Percentiles rank a stretch among this genome's conserved stretches.
phyloP scores from a whole-genome alignment of 2,329 filamentous ascomycete genomes.

The Cladosporium sp. region DNA sequence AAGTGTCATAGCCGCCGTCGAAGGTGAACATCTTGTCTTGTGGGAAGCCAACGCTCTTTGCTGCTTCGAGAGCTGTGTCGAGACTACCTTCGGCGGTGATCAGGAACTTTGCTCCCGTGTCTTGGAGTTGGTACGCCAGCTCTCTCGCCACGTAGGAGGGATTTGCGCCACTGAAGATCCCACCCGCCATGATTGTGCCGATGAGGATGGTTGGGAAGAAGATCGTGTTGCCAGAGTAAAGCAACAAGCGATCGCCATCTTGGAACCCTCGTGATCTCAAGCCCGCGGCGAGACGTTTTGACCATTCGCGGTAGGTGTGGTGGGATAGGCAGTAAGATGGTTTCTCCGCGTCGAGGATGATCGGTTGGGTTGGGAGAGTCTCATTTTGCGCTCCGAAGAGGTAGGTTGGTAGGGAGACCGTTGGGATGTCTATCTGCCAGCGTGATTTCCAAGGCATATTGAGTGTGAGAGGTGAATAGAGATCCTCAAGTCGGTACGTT shows the following conservation, averaged over 20 bases:
- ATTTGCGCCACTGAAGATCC: slow-evolving; percentile 73
- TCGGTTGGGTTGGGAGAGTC: slow-evolving; percentile 33
- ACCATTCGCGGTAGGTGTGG: slow-evolving; percentile 62
- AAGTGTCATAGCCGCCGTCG: slow-evolving; percentile 49
- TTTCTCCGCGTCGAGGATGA: slow-evolving; percentile 61
- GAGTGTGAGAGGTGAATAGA: slow-evolving; percentile 2
- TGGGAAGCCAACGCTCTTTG: slow-evolving; percentile 53
- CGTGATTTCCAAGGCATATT: slow-evolving; percentile 53
- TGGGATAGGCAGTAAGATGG: slow-evolving; percentile 66
- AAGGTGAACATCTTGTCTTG: slow-evolving; percentile 60
- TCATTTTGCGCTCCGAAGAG: slow-evolving; percentile 50
- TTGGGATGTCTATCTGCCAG: slow-evolving; percentile 45
- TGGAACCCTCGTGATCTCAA: slow-evolving; percentile 59
- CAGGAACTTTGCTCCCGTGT: slow-evolving; percentile 65
- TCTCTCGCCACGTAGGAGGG: slow-evolving; percentile 66
- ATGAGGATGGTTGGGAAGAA: slow-evolving; percentile 69
- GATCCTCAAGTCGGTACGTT: too few relatives aligned
- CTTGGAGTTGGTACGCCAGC: slow-evolving; percentile 69
- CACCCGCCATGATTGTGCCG: slow-evolving; percentile 72
- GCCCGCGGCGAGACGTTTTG: slow-evolving; percentile 68
- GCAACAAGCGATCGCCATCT: slow-evolving; percentile 64
- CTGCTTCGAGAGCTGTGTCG: slow-evolving; percentile 63
- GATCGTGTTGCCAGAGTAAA: slow-evolving; percentile 70
- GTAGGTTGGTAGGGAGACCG: slow-evolving; percentile 42
- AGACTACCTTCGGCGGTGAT: slow-evolving; percentile 59